phyloP scores from a whole-genome alignment of 768 basidiomycete species.

The Lentinula aciculospora region DNA sequence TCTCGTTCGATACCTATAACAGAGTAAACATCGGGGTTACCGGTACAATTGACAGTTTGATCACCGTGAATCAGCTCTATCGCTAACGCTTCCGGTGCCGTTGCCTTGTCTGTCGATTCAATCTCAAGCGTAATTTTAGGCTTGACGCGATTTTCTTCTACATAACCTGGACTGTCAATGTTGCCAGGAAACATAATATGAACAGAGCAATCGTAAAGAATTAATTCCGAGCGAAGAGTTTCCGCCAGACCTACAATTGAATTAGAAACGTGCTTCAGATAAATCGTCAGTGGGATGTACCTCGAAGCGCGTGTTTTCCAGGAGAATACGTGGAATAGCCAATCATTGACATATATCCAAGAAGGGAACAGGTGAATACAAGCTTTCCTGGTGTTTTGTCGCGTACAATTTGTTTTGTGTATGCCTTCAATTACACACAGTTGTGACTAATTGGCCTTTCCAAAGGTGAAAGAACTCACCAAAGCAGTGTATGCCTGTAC shows the following conservation, averaged over 20 bases:
- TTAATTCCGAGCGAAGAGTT: constrained; percentile 70
- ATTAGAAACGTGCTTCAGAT: not conserved
- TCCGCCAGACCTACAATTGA: constrained; percentile 68
- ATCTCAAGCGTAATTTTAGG: constrained; percentile 71
- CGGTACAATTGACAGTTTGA: constrained; percentile 7
- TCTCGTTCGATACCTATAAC: constrained; percentile 59
- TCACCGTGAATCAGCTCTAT: constrained; percentile 52
- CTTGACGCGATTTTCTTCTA: constrained; percentile 41
- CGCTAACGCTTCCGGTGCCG: constrained; percentile 63
- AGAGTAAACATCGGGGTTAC: not conserved
- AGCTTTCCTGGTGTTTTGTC: constrained; percentile 61
- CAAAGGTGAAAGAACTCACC: constrained; percentile 6
- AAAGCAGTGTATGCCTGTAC: constrained; percentile 23
- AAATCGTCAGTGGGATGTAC: constrained; percentile 27
- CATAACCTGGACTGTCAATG: not conserved
- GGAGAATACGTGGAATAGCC: constrained; percentile 82
- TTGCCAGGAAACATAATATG: constrained; percentile 76
- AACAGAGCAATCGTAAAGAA: constrained; percentile 70
- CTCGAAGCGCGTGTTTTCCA: constrained; percentile 81
- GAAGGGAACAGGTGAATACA: constrained; percentile 67
- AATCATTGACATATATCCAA: constrained; percentile 70
- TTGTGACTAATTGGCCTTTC: not conserved
- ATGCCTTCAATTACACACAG: constrained; percentile 42
- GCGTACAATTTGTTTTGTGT: constrained; percentile 57
- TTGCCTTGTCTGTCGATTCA: constrained; percentile 64